Conservation (phyloP, 495 filamentous ascomycete genomes). For the Tuber brumale region DNA sequence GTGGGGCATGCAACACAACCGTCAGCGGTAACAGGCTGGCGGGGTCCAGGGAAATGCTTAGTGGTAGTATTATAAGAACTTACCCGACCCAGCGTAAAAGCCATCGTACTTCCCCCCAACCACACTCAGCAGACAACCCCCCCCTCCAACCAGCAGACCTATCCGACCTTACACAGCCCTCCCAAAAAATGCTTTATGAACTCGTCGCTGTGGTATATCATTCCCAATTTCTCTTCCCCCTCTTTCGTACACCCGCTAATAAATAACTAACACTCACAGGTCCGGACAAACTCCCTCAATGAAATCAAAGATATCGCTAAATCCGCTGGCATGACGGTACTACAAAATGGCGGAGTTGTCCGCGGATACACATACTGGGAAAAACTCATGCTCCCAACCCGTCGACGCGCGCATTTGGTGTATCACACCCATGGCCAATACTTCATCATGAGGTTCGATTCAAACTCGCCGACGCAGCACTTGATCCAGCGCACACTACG, state of each 20-base stretch:
- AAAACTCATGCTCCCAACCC: slow-evolving; percentile 70
- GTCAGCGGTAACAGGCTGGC: background rate
- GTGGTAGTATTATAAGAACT: background rate
- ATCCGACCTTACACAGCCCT: background rate
- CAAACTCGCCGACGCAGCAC: slow-evolving; percentile 61
- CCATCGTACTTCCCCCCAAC: background rate
- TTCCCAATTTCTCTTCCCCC: background rate
- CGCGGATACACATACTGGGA: slow-evolving; percentile 95
- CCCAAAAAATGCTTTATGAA: slow-evolving; percentile 83
- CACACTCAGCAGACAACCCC: background rate
- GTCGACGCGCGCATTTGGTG: slow-evolving; percentile 67
- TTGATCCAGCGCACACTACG: slow-evolving; percentile 64
- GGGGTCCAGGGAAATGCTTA: background rate
- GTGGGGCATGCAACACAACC: background rate
- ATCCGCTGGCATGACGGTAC: slow-evolving; percentile 74
- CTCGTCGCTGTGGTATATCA: slow-evolving; percentile 82
- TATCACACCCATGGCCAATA: slow-evolving; percentile 80
- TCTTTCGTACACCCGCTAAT: background rate
- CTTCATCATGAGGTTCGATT: slow-evolving; percentile 95
- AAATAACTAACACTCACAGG: slow-evolving; percentile 50
- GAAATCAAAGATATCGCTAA: slow-evolving; percentile 96
- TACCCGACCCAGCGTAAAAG: background rate
- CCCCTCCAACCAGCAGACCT: background rate
- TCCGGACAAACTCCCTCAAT: slow-evolving; percentile 74
- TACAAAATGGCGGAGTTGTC: slow-evolving; percentile 79